Conservation (phyloP, 2,329 filamentous ascomycete genomes). For the Gyromitra esculenta region DNA sequence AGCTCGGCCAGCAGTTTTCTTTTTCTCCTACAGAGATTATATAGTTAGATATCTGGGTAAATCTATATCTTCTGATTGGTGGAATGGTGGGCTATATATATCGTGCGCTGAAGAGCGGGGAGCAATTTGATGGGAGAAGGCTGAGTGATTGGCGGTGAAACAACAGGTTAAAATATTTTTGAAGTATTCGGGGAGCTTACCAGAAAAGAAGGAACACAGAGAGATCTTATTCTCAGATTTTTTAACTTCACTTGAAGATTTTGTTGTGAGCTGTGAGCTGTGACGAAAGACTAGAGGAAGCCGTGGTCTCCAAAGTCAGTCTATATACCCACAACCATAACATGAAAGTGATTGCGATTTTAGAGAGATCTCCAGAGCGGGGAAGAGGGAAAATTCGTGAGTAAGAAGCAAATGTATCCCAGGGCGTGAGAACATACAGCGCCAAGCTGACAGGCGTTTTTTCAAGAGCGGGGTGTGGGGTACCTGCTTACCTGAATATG, state of each 20-base stretch:
- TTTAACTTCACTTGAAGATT: not conserved
- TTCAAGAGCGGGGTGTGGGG: slow-evolving; percentile 43
- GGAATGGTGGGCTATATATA: not conserved
- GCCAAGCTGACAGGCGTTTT: slow-evolving; percentile 34
- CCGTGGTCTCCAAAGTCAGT: slow-evolving; percentile 38
- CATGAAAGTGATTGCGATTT: not conserved
- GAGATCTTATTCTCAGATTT: slow-evolving; percentile 20
- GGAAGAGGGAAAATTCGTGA: slow-evolving; percentile 12
- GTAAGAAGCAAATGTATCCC: slow-evolving; percentile 38
- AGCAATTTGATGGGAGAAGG: not conserved
- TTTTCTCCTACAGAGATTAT: not conserved
- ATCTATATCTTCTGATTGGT: not conserved
- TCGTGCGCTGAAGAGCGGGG: not conserved
- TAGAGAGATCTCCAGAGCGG: slow-evolving; percentile 32
- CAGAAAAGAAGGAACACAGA: not conserved
- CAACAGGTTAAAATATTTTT: not conserved
- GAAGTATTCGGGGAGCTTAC: slow-evolving; percentile 21
- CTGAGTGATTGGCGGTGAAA: slow-evolving; percentile 6
- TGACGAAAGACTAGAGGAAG: slow-evolving; percentile 32
- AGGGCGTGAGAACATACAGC: slow-evolving; percentile 34
- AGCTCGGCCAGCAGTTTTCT: not conserved
- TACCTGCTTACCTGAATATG: slow-evolving; percentile 44
- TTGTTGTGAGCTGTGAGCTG: slow-evolving; percentile 23
- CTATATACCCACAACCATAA: slow-evolving; percentile 37
- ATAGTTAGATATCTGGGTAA: slow-evolving; percentile 18